Base-by-base conservation (phyloP, 805 yeast species). In the Hanseniaspora vineae region DNA sequence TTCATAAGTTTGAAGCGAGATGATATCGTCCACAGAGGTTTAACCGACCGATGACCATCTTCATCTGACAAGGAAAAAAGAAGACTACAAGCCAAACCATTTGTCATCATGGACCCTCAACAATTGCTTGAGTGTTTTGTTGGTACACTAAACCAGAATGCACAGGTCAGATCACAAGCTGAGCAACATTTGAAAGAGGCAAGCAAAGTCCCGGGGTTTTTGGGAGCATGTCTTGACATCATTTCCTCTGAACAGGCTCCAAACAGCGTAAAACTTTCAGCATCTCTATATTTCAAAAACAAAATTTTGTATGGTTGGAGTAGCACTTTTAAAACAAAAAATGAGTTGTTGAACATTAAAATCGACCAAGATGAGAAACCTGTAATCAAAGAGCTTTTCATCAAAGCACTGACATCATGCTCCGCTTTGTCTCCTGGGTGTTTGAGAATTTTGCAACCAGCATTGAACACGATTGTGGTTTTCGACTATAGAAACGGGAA, bases 241-340 rank as follows among this genome's bases (percentile, higher is more conserved):
- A 71, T 87, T 17, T 60, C 73, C 15, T 74, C 77, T 18, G 65
- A 65, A 6, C 76, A 72, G 15, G 78, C 73, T 14, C 68, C 77
- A 6, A 63, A 65, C 2, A 75, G 70, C 20, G 71, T 83, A 45
- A 75, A 80, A 54, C 67, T 77, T 44, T 84, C 94, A 12, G 82
- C 94, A 2, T 88, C 92, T 0, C 80, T 90, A 4, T 86, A 78
- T 62, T 77, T 87, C 62, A 90, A 90, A 61, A 89, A 90, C 62
- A 72, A 79, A 49, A 71, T 87, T 19, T 67, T 71, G 14, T 71
- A 76, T 35, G 71, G 75, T 46, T 89, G 97, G 97, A 58, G 52
- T 44, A 52, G 62, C 12, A 52, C 53, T 10, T 29, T 31, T 20
- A 31, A 44, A 14, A 50, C 60, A 14, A 59, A 55, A 12, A 69